Conservation (phyloP, 2,329 filamentous ascomycete species). For the Ramichloridium luteum region DNA sequence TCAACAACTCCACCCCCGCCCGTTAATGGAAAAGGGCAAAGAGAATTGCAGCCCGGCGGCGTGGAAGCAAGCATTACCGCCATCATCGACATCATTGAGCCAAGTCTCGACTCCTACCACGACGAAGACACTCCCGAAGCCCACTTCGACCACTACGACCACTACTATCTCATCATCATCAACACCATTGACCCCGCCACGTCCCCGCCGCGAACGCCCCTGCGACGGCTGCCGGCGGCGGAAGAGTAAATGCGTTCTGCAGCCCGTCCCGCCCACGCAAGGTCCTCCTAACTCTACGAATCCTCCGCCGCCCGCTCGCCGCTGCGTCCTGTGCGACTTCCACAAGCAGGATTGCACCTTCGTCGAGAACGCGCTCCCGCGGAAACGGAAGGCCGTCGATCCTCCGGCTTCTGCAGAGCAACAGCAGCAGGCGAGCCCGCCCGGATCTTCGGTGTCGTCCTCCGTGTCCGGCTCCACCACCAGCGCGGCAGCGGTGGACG, state of each 20-base stretch:
- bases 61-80: too few relatives aligned
- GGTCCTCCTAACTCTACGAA: too few relatives aligned
- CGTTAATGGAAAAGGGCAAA: conserved; percentile 18
- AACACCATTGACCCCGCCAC: conserved; percentile 3
- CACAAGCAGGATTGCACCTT: conserved; percentile 71
- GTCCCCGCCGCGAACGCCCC: conserved; percentile 23
- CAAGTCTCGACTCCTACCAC: too few relatives aligned
- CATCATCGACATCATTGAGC: too few relatives aligned
- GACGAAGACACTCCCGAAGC: too few relatives aligned
- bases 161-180: too few relatives aligned
- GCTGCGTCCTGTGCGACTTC: conserved; percentile 66
- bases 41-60: too few relatives aligned
- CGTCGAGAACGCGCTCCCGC: conserved; percentile 60
- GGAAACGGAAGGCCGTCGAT: conserved; percentile 67
- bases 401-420: conserved; percentile 22
- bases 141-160: too few relatives aligned
- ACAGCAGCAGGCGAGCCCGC: conserved; percentile 3
- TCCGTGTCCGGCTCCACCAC: neutral
- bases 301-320: too few relatives aligned
- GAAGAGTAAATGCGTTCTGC: conserved; percentile 65
- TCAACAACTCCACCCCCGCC: conserved; percentile 23
- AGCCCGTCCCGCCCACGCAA: too few relatives aligned
- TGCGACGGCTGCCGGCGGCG: conserved; percentile 65
- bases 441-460: neutral
- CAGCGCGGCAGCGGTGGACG: neutral